Conservation (phyloP, 495 filamentous ascomycete species). For the Trypethelium eluteriae region DNA sequence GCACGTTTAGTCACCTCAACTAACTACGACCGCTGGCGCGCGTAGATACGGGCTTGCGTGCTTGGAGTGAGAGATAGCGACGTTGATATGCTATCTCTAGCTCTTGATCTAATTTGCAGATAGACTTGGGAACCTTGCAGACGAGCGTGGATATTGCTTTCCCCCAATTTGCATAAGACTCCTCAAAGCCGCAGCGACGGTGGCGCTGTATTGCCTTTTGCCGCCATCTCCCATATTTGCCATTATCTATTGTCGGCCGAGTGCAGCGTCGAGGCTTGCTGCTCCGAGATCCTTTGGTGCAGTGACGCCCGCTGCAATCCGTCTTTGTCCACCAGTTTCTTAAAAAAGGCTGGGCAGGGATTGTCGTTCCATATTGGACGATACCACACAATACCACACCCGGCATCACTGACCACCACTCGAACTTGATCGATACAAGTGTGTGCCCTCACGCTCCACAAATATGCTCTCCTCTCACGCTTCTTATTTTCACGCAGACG, state of each 20-base stretch:
- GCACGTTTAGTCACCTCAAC: background rate
- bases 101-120: conserved; percentile 1
- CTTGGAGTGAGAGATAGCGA: background rate
- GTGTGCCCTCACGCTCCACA: conserved; percentile 3
- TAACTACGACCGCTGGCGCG: background rate
- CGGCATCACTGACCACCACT: background rate
- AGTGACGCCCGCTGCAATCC: background rate
- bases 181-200: background rate
- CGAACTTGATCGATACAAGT: background rate
- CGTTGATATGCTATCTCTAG: background rate
- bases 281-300: background rate
- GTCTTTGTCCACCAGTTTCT: background rate
- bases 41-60: background rate
- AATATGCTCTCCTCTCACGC: background rate
- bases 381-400: background rate
- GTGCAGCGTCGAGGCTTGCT: background rate
- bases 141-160: background rate
- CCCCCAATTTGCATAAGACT: background rate
- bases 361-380: background rate
- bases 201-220: background rate
- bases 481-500: background rate
- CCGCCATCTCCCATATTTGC: background rate
- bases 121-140: background rate
- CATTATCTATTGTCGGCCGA: background rate
- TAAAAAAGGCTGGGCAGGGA: background rate